Evolutionary conservation across 2,329 filamentous ascomycete species (phyloP), one percentile per base, ranked within the genome.

Genomic region (Orbilia ellipsospora): DNA sequence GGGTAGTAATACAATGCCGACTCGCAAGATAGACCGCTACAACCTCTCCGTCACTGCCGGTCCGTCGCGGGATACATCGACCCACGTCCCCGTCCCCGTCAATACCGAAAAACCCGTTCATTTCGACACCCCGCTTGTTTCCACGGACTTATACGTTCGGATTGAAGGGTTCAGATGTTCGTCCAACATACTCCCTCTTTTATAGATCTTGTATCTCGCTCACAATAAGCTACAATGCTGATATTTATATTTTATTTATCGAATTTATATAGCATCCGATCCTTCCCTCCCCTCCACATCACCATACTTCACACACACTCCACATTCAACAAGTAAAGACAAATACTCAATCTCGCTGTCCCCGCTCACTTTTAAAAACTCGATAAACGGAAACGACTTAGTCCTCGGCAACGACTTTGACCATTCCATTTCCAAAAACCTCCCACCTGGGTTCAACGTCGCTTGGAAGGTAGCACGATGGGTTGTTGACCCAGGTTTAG

Each of bases 371-470:
- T 77, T 69, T 44, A 69, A 69, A 40, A 13, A 26, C 7, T 86
- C 86, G 42, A 89, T 96, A 68, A 85, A 86, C 2, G 93, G 88
- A 52, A 83, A 87, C 26, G 89, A 96, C 77, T 85, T 99, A 1
- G 89, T 97, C 64, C 97, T 97, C 79, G 95, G 94, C 50, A 98
- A 98, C 82, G 93, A 97, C 84, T 97, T 98, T 81, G 94, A 97
- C 80, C 88, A 91, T 60, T 92, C 95, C 0, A 95, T 99, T 79
- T 88, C 93, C 31, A 91, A 97, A 81, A 88, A 90, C 15, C 85
- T 99, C 1, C 94, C 95, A 0, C 92, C 92, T 0, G 93, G 94
- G 0, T 96, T 97, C 82, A 89, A 88, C 80, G 90, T 92, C 8
- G 94, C 93, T 0, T 89, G 97, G 82, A 90, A 89, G 62, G 90